These are phyloP conservation scores for Darksidea phi DNA, from an alignment of 495 filamentous ascomycete species.

Conservation along the genomic window DNA sequence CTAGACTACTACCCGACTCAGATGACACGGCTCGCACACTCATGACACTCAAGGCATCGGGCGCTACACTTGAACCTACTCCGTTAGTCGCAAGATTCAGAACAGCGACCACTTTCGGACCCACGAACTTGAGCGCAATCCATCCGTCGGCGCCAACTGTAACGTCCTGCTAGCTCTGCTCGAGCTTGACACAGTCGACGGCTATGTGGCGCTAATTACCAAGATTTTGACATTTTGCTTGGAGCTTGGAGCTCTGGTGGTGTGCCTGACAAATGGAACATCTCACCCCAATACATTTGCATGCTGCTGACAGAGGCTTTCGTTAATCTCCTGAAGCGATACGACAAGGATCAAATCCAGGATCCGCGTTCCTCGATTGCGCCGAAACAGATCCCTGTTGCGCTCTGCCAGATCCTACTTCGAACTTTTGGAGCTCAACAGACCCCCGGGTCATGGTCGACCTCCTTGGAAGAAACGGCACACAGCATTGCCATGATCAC, in stretches of 20 bases:
- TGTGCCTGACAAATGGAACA: background rate
- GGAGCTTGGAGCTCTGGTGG: background rate
- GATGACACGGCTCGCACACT: background rate
- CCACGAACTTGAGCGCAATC: background rate
- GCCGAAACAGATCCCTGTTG: no score
- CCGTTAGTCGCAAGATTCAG: background rate
- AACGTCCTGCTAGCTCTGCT: slow-evolving; percentile 8
- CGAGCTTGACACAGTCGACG: background rate
- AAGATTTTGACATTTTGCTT: background rate
- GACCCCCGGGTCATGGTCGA: no score
- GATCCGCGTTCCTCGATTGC: no score
- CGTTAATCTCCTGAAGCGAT: background rate
- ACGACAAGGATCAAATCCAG: background rate
- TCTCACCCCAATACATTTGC: background rate
- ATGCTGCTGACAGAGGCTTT: background rate
- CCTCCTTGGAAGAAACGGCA: no score
- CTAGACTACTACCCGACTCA: background rate
- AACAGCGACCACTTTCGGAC: background rate
- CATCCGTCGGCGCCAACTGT: slow-evolving; percentile 8
- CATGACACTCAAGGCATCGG: background rate
- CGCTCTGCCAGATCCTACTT: no score
- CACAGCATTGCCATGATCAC: no score
- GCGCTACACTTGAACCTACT: background rate
- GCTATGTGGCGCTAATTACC: background rate
- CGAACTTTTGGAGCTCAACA: no score